Evolutionary conservation across 192 early-diverging fungal genomes (phyloP), one percentile per base, ranked within the genome.

Genomic region (Coemansia sp.): DNA sequence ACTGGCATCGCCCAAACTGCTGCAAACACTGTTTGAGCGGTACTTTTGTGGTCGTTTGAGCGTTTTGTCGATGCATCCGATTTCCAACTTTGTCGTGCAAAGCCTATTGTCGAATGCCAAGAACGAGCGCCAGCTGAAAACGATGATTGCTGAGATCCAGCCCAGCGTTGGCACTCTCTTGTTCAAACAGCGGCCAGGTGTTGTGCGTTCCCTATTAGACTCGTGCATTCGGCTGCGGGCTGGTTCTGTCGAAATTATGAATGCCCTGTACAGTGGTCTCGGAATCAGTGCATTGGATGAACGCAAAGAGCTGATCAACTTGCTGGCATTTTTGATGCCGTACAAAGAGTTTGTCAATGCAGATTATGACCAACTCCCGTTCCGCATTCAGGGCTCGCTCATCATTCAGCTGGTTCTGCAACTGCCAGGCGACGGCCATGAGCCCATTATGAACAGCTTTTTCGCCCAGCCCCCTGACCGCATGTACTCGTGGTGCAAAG

Each of bases 401-500:
- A 44, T 44, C 12, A 44, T 44, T 14, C 40, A 44, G 40, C n/a
- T 9, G 40, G 15, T 44, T n/a, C 40, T 44, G 0, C 11, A 44
- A 9, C 40, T 44, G 14, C 40, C 40, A 1, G 40, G 40, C 10
- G 40, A 44, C 3, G 40, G 40, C 1, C 15, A 12, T 9, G 14
- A 44, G 14, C 40, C 40, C 1, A 12, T 44, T 9, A n/a, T 44
- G 14, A n/a, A 44, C 40, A 44, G 40, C 40, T 44, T 44, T 5
- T 44, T 44, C 14, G 40, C 40, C 40, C 40, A 44, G 5, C 1
- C 40, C 4, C 14, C 11, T 2, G 40, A 12, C 3, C 40, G 40
- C 40, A 44, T 44, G 40, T n/a, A 44, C 40, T 44, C 40, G 40
- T 44, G 40, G 40, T 44, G 40, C 40, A 44, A 44, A n/a, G 40